Evolutionary conservation across 768 basidiomycete genomes (phyloP).

Genomic region (Psilocybe tampanensis): DNA sequence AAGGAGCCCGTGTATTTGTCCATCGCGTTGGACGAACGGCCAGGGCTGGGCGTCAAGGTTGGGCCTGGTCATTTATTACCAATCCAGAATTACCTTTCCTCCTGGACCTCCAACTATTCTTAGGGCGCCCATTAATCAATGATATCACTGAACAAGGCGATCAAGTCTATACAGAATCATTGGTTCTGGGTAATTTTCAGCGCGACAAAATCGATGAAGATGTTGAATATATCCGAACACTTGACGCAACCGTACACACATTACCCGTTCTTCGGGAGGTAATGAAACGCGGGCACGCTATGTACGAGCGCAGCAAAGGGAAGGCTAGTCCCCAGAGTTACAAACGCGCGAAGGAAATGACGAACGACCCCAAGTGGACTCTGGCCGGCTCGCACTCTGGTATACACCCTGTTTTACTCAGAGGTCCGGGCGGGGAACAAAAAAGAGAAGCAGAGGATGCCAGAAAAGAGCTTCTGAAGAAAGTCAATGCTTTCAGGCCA

Average conservation of each 20-base stretch:
- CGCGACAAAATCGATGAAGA: constrained; percentile 83
- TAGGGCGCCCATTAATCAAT: constrained; percentile 73
- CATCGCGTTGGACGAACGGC: constrained; percentile 98
- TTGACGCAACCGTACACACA: constrained; percentile 65
- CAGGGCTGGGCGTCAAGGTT: constrained; percentile 90
- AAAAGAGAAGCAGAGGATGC: constrained; percentile 50
- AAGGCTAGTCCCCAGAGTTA: constrained; percentile 88
- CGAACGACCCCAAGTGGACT: constrained; percentile 71
- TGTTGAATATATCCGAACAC: constrained; percentile 71
- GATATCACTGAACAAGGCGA: constrained; percentile 54
- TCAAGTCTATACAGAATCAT: constrained; percentile 65
- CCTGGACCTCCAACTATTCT: constrained; percentile 90
- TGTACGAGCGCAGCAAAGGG: constrained; percentile 94
- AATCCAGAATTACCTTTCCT: constrained; percentile 86
- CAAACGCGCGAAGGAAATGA: constrained; percentile 86
- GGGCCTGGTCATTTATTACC: constrained; percentile 96
- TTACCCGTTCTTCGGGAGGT: constrained; percentile 74
- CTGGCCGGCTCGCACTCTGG: constrained; percentile 65
- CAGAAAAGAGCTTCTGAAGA: constrained; percentile 66
- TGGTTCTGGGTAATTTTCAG: constrained; percentile 83
- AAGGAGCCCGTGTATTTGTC: constrained; percentile 90
- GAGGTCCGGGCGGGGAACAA: constrained; percentile 37
- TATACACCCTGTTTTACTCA: constrained; percentile 71
- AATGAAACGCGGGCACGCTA: constrained; percentile 84
- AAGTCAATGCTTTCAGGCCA: constrained; percentile 84